These are phyloP conservation scores for Gossypium australe DNA, from an alignment of 345 rosid species.

Conservation along the genomic window DNA sequence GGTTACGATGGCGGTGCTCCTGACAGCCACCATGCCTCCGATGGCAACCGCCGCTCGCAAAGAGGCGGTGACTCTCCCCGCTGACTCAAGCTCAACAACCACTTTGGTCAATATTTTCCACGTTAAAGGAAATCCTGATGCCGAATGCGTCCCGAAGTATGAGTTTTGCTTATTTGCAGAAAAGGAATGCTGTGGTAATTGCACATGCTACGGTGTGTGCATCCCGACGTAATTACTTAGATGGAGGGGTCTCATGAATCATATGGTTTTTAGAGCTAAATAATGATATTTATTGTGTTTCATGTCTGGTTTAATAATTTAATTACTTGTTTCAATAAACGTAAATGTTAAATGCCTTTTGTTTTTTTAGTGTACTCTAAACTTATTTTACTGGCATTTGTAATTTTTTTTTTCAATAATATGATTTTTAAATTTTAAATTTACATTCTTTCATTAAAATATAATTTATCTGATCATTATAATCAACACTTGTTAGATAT, in stretches of 20 bases:
- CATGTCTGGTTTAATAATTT: too few species aligned
- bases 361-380: too few species aligned
- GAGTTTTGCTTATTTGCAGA: neutral
- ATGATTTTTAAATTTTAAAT: too few species aligned
- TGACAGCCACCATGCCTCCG: neutral
- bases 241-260: neutral
- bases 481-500: too few species aligned
- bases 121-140: neutral
- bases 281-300: neutral
- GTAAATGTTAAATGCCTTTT: too few species aligned
- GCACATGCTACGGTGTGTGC: neutral
- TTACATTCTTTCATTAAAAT: too few species aligned
- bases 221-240: neutral
- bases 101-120: neutral
- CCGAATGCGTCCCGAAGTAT: neutral
- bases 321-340: too few species aligned
- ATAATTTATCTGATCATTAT: too few species aligned
- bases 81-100: neutral
- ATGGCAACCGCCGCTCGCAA: neutral
- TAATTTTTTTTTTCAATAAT: too few species aligned
- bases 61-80: neutral
- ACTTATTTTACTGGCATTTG: too few species aligned
- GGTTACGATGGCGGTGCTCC: neutral
- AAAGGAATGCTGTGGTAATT: neutral
- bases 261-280: neutral